Evolutionary conservation across 768 basidiomycete genomes (phyloP).

Genomic region (Mycena alexandri): DNA sequence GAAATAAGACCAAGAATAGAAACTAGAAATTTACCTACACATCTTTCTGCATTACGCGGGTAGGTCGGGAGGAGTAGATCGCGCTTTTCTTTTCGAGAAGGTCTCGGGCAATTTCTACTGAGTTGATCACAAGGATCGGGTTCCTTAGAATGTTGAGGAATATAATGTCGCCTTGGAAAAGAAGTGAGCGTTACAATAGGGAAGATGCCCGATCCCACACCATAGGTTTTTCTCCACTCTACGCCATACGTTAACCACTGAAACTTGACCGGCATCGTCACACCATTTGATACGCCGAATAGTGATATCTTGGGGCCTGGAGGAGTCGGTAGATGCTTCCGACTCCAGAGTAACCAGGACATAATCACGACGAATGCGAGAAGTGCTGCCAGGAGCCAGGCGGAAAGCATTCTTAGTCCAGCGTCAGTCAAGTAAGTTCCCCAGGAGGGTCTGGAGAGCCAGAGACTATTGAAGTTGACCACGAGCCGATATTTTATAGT

Average conservation of each 20-base stretch:
- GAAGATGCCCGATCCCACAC: constrained; percentile 40
- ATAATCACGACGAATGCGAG: background rate
- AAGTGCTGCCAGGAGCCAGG: background rate
- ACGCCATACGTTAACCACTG: constrained; percentile 54
- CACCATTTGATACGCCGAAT: constrained; percentile 54
- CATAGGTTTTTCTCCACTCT: constrained; percentile 55
- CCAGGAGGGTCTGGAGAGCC: background rate
- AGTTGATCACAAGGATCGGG: constrained; percentile 62
- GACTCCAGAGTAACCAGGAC: constrained; percentile 3
- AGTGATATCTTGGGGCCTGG: constrained; percentile 69
- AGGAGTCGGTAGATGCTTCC: constrained; percentile 54
- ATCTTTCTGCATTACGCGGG: constrained; percentile 38
- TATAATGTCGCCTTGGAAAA: constrained; percentile 62
- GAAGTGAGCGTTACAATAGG: background rate
- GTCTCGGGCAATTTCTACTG: constrained; percentile 59
- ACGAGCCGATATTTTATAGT: too few relatives aligned
- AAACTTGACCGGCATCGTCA: constrained; percentile 49
- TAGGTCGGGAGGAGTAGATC: constrained; percentile 68
- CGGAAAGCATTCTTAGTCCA: background rate
- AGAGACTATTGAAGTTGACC: background rate
- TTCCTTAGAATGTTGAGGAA: constrained; percentile 65
- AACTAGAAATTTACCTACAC: constrained; percentile 21
- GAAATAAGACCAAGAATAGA: background rate
- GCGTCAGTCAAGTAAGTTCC: too few relatives aligned
- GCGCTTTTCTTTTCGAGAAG: constrained; percentile 68